phyloP scores from a whole-genome alignment of 306 rosid species.

The Crataegus laevigata region DNA sequence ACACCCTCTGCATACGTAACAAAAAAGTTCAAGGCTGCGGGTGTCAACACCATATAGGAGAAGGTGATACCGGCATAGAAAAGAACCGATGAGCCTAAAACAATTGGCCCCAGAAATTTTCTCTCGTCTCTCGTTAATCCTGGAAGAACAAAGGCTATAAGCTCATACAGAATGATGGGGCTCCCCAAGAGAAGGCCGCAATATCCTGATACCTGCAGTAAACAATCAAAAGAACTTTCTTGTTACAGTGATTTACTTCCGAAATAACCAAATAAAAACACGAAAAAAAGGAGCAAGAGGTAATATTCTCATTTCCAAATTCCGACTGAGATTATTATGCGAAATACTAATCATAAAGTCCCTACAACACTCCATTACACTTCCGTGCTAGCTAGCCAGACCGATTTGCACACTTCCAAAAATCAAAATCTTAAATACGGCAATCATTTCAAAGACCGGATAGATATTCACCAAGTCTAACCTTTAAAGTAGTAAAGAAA shows the following conservation, averaged over 20 bases:
- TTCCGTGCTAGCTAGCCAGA: not conserved
- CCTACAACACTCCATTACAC: not conserved
- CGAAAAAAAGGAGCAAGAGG: not conserved
- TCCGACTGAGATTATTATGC: not conserved
- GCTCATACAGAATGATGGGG: constrained; percentile 86
- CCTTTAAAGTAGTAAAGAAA: constrained; percentile 92
- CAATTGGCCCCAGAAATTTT: constrained; percentile 86
- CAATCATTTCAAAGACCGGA: not conserved
- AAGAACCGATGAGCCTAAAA: constrained; percentile 85
- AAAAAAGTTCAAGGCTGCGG: constrained; percentile 90
- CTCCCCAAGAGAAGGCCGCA: constrained; percentile 93
- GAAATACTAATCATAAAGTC: not conserved
- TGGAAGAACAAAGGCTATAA: constrained; percentile 86
- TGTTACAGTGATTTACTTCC: not conserved
- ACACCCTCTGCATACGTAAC: constrained; percentile 86
- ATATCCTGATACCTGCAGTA: constrained; percentile 86
- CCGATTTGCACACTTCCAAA: not conserved
- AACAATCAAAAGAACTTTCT: constrained; percentile 6
- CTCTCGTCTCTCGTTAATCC: constrained; percentile 82
- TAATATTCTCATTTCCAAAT: not conserved
- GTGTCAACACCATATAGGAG: constrained; percentile 75
- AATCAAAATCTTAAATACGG: not conserved
- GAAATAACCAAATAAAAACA: not conserved
- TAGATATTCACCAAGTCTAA: constrained; percentile 13
- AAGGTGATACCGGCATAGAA: constrained; percentile 84